These are phyloP conservation scores for Yarrowia sp. DNA, from an alignment of 805 yeast species.

Conservation along the genomic window DNA sequence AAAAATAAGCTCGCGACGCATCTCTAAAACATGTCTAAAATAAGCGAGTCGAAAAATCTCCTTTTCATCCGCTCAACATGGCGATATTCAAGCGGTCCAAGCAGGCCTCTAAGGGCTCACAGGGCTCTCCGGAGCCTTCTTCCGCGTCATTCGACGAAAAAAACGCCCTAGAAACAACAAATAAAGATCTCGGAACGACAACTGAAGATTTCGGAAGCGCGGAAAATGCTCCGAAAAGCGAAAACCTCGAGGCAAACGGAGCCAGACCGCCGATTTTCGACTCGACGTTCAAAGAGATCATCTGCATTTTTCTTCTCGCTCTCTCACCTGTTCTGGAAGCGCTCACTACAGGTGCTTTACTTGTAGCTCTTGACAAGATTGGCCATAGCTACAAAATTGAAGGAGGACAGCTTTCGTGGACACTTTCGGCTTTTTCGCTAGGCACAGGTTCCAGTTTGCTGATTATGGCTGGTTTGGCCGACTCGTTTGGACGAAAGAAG, in stretches of 20 bases:
- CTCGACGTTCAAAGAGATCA: conserved; percentile 35
- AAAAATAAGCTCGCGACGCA: not conserved
- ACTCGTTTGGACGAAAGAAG: conserved; percentile 47
- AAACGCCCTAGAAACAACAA: not conserved
- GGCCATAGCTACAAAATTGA: conserved; percentile 41
- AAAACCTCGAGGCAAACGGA: not conserved
- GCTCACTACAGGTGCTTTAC: conserved; percentile 42
- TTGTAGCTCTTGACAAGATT: conserved; percentile 42
- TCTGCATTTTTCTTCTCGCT: conserved; percentile 40
- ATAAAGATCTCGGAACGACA: not conserved
- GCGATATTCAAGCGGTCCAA: not conserved
- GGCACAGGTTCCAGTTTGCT: conserved; percentile 47
- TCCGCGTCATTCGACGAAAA: not conserved
- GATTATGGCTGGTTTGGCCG: conserved; percentile 49
- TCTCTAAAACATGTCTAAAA: no score
- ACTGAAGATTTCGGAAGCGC: no score
- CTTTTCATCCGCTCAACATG: not conserved
- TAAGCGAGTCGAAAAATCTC: conserved; percentile 3
- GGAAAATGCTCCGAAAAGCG: not conserved
- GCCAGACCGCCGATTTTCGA: not conserved
- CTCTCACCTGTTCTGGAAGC: conserved; percentile 46
- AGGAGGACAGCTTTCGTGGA: conserved; percentile 49
- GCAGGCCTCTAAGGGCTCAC: no score
- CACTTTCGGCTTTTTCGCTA: conserved; percentile 43
- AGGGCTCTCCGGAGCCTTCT: no score